Evolutionary conservation across 192 early-diverging fungal genomes (phyloP).

Genomic region (Spinellus fusiger): DNA sequence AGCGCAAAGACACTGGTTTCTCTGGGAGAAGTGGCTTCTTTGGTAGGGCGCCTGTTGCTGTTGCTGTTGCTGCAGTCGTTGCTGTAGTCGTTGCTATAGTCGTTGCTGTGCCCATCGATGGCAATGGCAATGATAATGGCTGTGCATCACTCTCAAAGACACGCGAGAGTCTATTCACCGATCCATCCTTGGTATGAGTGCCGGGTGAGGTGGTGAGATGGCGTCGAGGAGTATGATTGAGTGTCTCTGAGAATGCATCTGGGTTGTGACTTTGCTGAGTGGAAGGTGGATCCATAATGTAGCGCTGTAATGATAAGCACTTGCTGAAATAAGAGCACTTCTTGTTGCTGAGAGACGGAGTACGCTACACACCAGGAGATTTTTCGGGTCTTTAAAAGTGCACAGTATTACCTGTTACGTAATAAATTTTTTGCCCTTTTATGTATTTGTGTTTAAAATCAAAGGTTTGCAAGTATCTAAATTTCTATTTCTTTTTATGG

Average conservation of each 20-base stretch:
- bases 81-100: not conserved
- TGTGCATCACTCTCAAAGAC: conserved; percentile 12
- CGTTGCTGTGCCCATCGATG: not conserved
- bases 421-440: too few relatives aligned
- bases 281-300: not conserved
- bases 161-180: conserved; percentile 20
- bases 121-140: not conserved
- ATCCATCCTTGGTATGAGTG: not conserved
- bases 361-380: too few relatives aligned
- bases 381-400: too few relatives aligned
- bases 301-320: too few relatives aligned
- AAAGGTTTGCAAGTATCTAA: too few relatives aligned
- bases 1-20: conserved; percentile 14
- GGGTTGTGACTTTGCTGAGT: not conserved
- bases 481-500: too few relatives aligned
- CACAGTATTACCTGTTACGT: too few relatives aligned
- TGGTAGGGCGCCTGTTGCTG: not conserved
- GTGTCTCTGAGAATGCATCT: conserved; percentile 16
- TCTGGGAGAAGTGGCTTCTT: conserved; percentile 14
- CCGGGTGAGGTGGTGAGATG: not conserved
- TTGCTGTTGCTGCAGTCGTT: not conserved
- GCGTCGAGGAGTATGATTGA: conserved; percentile 12
- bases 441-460: too few relatives aligned
- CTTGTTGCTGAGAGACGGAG: too few relatives aligned
- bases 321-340: too few relatives aligned